Evolutionary conservation across 1,284 basidiomycete species (phyloP), one percentile per base, ranked within the genome.

Genomic region (Earliella scabrosa): DNA sequence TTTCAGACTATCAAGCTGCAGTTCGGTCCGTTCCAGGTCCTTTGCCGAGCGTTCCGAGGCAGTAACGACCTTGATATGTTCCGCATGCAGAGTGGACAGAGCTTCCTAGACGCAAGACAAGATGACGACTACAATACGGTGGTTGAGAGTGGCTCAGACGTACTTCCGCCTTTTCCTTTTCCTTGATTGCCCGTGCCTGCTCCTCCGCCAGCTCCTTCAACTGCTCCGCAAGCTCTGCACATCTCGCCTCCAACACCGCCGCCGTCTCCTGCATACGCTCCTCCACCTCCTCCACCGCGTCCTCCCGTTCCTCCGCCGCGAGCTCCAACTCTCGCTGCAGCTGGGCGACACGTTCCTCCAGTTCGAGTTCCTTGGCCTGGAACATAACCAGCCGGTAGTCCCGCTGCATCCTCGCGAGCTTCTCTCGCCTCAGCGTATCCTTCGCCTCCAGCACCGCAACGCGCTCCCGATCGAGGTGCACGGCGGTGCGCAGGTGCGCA

Each of bases 311-410:
- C 16, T 77, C 76, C 59, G 81, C 75, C 34, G 79, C 59, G 26
- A 77, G 75, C 39, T 74, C 75, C 20, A 88, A 65, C 52, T 74
- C 76, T 31, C 72, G 69, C 61, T 73, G 69, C 2, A 75, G 61
- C 45, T 67, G 61, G 8, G 61, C 66, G 10, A 72, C 50, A 21
- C 70, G 67, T 36, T 71, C 66, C 63, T 87, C 83, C 39, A 88
- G 70, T 60, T 86, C 85, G 7, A 74, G 72, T 63, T 89, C 87
- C 54, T 78, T 77, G 18, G 75, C 76, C 68, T 87, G 83, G 64
- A 88, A 89, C 69, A 82, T 79, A 9, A 78, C 81, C 51, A 91
- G 79, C 66, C 80, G 79, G 64, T 77, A 82, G 58, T 92, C 88
- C 53, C 86, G 75, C 64, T 85, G 83, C 39, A 86, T 58, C 34